Conservation (phyloP, 2,329 filamentous ascomycete genomes). For the Trichoderma citrinoviride region DNA sequence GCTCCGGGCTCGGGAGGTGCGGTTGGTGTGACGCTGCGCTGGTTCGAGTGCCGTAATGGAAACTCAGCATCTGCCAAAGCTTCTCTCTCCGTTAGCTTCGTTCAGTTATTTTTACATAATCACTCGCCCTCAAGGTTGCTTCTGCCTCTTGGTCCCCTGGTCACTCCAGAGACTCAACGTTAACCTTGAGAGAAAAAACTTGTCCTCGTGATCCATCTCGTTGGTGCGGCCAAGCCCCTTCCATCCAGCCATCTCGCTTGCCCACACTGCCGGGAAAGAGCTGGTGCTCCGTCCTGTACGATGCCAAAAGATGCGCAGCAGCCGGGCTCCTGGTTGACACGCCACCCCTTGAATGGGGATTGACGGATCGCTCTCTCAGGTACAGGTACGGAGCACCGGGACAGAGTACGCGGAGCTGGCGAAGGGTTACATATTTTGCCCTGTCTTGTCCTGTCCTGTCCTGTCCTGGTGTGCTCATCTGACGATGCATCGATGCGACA, state of each 20-base stretch:
- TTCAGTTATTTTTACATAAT: conserved; percentile 15
- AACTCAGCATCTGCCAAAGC: conserved; percentile 21
- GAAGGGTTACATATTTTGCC: too few relatives aligned
- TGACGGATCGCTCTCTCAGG: neutral
- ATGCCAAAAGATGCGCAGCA: too few relatives aligned
- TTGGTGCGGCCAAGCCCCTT: neutral
- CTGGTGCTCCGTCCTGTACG: neutral
- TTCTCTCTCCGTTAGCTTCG: neutral
- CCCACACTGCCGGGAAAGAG: conserved; percentile 8
- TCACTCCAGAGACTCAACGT: conserved; percentile 7
- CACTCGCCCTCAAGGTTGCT: neutral
- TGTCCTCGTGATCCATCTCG: conserved; percentile 17
- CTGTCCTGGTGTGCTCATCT: conserved; percentile 13
- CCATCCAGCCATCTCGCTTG: conserved; percentile 13
- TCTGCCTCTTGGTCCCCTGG: conserved; percentile 9
- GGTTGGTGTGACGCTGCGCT: neutral
- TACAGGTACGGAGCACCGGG: neutral
- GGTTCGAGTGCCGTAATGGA: conserved; percentile 22
- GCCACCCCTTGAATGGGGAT: conserved; percentile 5
- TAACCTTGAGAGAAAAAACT: neutral
- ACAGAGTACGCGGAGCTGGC: neutral
- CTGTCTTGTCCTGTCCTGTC: too few relatives aligned
- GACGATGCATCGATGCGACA: conserved; percentile 9
- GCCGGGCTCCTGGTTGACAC: conserved; percentile 16
- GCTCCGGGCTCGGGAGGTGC: conserved; percentile 17